Percentiles rank a stretch among this genome's conserved stretches.
These are phyloP conservation scores for Trypanosoma theileri DNA, from an alignment of 208 protist genomes.

Conservation along the genomic window DNA sequence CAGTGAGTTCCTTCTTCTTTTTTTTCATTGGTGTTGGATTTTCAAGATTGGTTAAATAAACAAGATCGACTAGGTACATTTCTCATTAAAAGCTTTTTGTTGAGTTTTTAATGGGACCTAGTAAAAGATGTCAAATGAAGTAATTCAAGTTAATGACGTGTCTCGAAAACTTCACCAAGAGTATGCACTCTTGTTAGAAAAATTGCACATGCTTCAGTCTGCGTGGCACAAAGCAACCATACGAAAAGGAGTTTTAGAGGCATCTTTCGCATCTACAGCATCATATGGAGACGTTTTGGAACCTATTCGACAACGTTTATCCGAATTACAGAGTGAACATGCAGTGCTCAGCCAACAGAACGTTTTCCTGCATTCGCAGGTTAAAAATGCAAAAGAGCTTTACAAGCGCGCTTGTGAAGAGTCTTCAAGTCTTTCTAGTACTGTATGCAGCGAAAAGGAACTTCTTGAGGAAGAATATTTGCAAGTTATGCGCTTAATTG, in stretches of 20 bases:
- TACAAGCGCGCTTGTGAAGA: slow-evolving; percentile 8
- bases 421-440: neutral
- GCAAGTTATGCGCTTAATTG: slow-evolving; percentile 8
- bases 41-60: too few species aligned
- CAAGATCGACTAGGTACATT: too few species aligned
- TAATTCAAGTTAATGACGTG: neutral
- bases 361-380: slow-evolving; percentile 7
- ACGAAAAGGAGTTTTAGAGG: slow-evolving; percentile 4
- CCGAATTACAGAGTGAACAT: slow-evolving; percentile 2
- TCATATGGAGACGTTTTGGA: slow-evolving; percentile 1
- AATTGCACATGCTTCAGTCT: slow-evolving; percentile 8
- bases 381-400: slow-evolving; percentile 8
- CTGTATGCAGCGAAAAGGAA: neutral
- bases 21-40: too few species aligned
- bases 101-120: neutral
- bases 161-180: neutral
- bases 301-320: slow-evolving; percentile 7
- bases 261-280: slow-evolving; percentile 2
- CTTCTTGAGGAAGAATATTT: slow-evolving; percentile 12
- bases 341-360: neutral
- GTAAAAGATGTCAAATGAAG: neutral
- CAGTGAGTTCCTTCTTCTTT: too few species aligned
- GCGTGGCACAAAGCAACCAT: slow-evolving; percentile 8
- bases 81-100: too few species aligned
- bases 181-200: slow-evolving; percentile 5